These are phyloP conservation scores for Neostapfia colusana DNA, from an alignment of 176 grass and related monocot species.

Conservation along the genomic window DNA sequence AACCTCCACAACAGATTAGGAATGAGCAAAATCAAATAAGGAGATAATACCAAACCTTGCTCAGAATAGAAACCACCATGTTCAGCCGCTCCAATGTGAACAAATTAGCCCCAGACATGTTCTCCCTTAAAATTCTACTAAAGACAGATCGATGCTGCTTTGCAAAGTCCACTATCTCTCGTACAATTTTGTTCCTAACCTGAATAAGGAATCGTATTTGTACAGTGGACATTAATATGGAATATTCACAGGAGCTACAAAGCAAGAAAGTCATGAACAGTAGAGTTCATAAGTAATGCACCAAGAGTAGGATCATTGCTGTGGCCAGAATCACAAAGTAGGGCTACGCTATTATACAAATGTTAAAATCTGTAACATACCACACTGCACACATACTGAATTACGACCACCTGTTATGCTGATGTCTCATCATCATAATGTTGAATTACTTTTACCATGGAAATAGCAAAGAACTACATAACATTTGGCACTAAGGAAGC, in stretches of 20 bases:
- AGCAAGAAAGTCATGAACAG: conserved; percentile 9
- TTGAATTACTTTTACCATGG: background rate
- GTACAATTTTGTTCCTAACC: conserved; percentile 97
- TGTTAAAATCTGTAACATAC: background rate
- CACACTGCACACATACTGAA: background rate
- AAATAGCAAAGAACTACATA: background rate
- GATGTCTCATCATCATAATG: background rate
- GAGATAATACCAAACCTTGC: conserved; percentile 68
- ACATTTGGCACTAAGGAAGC: background rate
- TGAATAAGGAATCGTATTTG: conserved; percentile 41
- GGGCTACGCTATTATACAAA: background rate
- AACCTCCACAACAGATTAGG: conserved; percentile 23
- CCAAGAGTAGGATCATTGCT: background rate
- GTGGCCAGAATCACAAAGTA: background rate
- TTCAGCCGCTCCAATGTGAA: conserved; percentile 66
- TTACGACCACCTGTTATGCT: background rate
- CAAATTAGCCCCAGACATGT: conserved; percentile 65
- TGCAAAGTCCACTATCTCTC: conserved; percentile 82
- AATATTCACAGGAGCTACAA: conserved; percentile 21
- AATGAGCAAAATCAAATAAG: conserved; percentile 32
- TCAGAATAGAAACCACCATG: conserved; percentile 84
- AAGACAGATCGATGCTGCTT: conserved; percentile 73
- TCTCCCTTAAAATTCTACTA: conserved; percentile 72
- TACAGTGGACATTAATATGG: conserved; percentile 23
- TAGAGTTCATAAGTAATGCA: conserved; percentile 7